Conservation (phyloP, 768 basidiomycete genomes). For the Suillus plorans region DNA sequence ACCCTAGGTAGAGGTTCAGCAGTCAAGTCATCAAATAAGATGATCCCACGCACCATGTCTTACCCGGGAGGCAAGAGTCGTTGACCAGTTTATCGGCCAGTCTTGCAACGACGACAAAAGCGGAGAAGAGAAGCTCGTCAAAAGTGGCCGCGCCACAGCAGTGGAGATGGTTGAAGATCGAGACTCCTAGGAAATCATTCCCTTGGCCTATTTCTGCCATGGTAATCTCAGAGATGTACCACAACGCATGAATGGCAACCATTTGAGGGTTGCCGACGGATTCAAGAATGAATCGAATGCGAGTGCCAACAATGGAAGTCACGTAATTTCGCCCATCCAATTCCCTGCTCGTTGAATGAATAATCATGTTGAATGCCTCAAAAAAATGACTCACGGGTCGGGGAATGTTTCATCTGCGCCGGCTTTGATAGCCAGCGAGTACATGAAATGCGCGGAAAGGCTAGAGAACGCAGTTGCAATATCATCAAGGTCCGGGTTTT, state of each 20-base stretch:
- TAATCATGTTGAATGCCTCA: not conserved
- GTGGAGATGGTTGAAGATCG: slow-evolving; percentile 30
- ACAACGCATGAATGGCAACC: slow-evolving; percentile 30
- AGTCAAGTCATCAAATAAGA: not conserved
- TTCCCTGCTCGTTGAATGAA: slow-evolving; percentile 16
- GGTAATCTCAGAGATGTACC: slow-evolving; percentile 31
- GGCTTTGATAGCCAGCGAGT: slow-evolving; percentile 5
- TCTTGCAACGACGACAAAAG: slow-evolving; percentile 36
- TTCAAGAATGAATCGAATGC: slow-evolving; percentile 21
- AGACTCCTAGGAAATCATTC: slow-evolving; percentile 27
- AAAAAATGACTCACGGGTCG: slow-evolving; percentile 4
- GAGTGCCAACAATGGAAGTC: slow-evolving; percentile 14
- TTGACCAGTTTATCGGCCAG: slow-evolving; percentile 35
- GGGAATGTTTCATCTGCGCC: slow-evolving; percentile 8
- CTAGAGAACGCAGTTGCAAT: slow-evolving; percentile 5
- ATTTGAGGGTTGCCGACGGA: slow-evolving; percentile 27
- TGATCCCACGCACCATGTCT: slow-evolving; percentile 25
- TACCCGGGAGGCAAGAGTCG: slow-evolving; percentile 30
- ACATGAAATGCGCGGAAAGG: slow-evolving; percentile 6
- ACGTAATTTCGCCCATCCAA: slow-evolving; percentile 9
- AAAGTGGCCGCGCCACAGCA: slow-evolving; percentile 24
- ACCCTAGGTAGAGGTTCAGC: slow-evolving; percentile 16
- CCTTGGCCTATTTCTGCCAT: slow-evolving; percentile 13
- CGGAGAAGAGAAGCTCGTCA: slow-evolving; percentile 36
- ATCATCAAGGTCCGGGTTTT: not conserved